Evolutionary conservation across 345 rosid genomes (phyloP), one percentile per base, ranked within the genome.

Genomic region (Eutrema yunnanense): DNA sequence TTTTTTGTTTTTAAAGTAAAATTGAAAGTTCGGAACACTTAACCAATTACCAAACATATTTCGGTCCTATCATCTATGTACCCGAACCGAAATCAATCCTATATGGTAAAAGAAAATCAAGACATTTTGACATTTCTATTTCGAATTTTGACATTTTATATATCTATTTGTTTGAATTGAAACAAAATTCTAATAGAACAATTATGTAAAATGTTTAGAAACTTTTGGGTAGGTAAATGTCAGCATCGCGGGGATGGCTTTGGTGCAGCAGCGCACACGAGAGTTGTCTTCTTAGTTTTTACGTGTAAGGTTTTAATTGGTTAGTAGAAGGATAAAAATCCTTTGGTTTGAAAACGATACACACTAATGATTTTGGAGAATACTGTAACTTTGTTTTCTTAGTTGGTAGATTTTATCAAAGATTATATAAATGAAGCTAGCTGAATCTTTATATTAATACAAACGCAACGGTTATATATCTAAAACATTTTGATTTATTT

Each of bases 181-280:
- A 40, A 30, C 4, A 54, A n/a, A 13, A 6, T n/a, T 9, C 13
- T 6, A 6, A 37, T 8, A 8, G n/a, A 48, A 49, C 4, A 49
- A 19, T 13, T 12, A 69, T 71, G 27, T 32, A 16, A 61, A 71
- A 44, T 71, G 61, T 32, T 30, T 40, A 42, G 6, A 33, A 52
- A 62, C 54, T 72, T 51, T 72, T 13, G 54, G 76, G 62, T 72
- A 72, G 69, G 69, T 72, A 62, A 41, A 42, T 22, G 69, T 72
- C 76, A 52, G 62, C 69, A 60, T 72, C 69, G 44, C 22, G 67
- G 46, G 69, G 62, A 52, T 33, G 69, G 69, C 62, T 62, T 72
- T 42, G 54, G 54, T 52, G 68, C 54, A 33, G 68, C 54, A 33
- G 62, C 69, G 41, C 75, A 61, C 68, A 62, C 61, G 68, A 41